Evolutionary conservation across 495 filamentous ascomycete genomes (phyloP).

Genomic region (Chaetomidium leptoderma): DNA sequence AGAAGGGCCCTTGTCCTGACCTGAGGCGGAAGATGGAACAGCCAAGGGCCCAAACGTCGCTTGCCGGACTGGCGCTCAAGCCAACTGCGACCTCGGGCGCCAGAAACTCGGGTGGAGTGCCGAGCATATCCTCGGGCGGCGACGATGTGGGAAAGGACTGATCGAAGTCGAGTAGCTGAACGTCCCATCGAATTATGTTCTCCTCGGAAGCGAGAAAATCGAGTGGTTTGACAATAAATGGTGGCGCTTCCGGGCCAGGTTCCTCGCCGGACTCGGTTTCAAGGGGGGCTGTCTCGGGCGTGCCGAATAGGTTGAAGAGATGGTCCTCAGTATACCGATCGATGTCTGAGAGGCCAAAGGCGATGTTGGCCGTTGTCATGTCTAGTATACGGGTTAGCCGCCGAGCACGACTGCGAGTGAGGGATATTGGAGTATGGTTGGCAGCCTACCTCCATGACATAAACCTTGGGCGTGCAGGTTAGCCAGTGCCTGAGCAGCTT

Average conservation of each 20-base stretch:
- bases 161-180: background rate
- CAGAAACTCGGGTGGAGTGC: background rate
- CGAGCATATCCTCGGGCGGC: background rate
- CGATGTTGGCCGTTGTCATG: background rate
- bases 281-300: background rate
- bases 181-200: background rate
- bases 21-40: conserved; percentile 1
- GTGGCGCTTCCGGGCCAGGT: background rate
- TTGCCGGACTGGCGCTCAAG: background rate
- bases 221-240: background rate
- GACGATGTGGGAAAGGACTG: background rate
- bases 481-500: background rate
- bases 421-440: too few relatives aligned
- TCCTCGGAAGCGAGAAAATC: background rate
- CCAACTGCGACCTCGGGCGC: background rate
- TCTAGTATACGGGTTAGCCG: background rate
- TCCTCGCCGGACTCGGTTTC: background rate
- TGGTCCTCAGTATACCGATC: background rate
- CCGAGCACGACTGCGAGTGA: background rate
- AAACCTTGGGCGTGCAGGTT: background rate
- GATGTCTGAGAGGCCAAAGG: background rate
- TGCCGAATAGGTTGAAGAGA: background rate
- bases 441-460: background rate
- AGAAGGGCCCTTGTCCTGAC: background rate
- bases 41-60: background rate